These are phyloP conservation scores for Misopates orontium DNA, from an alignment of 257 asterid species.

Conservation along the genomic window DNA sequence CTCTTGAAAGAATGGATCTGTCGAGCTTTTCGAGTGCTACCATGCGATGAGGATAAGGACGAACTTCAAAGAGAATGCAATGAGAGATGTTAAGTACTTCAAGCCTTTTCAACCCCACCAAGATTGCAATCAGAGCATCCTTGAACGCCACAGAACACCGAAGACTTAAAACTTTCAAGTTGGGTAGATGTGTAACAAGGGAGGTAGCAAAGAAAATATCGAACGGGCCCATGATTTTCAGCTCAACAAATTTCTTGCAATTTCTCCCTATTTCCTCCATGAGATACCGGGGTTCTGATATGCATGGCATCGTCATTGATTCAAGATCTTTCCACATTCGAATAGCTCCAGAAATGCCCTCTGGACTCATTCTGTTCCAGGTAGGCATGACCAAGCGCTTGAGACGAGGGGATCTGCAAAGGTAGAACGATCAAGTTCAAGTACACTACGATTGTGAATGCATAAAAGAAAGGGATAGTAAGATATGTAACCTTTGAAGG, in stretches of 20 bases:
- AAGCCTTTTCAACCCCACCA: constrained; percentile 54
- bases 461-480: too few species aligned
- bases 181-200: constrained; percentile 48
- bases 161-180: constrained; percentile 68
- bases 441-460: too few species aligned
- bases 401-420: constrained; percentile 63
- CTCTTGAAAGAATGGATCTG: constrained; percentile 40
- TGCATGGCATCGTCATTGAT: constrained; percentile 67
- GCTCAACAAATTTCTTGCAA: constrained; percentile 64
- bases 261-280: constrained; percentile 57
- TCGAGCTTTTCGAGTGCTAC: constrained; percentile 45
- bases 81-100: constrained; percentile 84
- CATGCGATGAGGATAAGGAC: constrained; percentile 38
- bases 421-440: background rate
- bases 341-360: constrained; percentile 60
- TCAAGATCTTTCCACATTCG: constrained; percentile 60
- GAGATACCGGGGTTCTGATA: constrained; percentile 47
- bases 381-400: constrained; percentile 78
- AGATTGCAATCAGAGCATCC: constrained; percentile 52
- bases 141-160: constrained; percentile 59
- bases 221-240: constrained; percentile 77
- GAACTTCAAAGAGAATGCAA: constrained; percentile 50
- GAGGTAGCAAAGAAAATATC: constrained; percentile 54
- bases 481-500: too few species aligned
- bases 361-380: constrained; percentile 68